Evolutionary conservation across 306 rosid genomes (phyloP), one percentile per base, ranked within the genome.

Genomic region (Hippophae rhamnoides): DNA sequence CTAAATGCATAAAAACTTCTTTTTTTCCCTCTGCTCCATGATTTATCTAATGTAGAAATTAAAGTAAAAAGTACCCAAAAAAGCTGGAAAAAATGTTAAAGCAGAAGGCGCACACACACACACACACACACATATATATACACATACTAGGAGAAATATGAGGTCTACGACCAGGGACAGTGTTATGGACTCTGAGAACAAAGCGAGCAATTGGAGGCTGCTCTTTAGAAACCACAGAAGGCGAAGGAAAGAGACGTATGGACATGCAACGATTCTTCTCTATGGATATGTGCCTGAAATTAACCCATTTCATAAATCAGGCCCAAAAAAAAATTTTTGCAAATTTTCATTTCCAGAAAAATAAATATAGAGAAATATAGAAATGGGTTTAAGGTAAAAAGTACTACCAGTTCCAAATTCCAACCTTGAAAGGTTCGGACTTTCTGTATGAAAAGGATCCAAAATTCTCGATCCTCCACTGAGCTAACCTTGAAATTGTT

Each of bases 321-420:
- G 52, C 49, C 57, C 25, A 9, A 41, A 57, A 64, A 45, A 2
- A 31, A 31, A 31, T 1, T 1, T 4, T 31, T 31, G 38, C 38
- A 31, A 31, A 31, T 1, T 31, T 31, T 31, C 3, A 31, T 31
- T 41, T 41, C 65, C 67, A 48, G 41, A 26, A 31, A 9, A 41
- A 27, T 25, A 43, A 8, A 43, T 9, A 51, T 3, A 59, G 2
- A 47, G 1, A 5, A 10, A 7, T 6, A 18, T 11, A 8, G 57
- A 11, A 7, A 48, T 6, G n/a, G 12, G 10, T 26, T 25, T 13
- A 49, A 10, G 8, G 40, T 1, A 10, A 31, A 31, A 31, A 31
- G 31, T 14, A 46, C 43, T 61, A 89, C 97, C 97, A 89, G 69
- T 82, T 86, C 97, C 97, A 89, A 51, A 86, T 73, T 71, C 97